A percentile compares a stretch with the other conserved stretches of the same genome.
These are phyloP conservation scores for Nicotiana otophora DNA, from an alignment of 257 asterid species.

Conservation along the genomic window DNA sequence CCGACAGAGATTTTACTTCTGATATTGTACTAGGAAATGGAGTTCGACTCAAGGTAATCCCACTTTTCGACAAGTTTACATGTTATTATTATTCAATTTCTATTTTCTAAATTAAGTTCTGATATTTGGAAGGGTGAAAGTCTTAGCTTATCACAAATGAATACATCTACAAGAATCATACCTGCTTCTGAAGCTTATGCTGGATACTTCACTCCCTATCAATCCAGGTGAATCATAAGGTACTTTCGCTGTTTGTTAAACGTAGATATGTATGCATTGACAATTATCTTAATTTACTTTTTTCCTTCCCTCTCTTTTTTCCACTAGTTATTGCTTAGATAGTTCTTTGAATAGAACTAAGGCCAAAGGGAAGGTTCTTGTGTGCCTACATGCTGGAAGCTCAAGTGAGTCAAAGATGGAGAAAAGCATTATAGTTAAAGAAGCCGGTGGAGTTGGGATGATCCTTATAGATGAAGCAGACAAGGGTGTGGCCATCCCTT, in stretches of 20 bases:
- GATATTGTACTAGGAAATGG: constrained; percentile 71
- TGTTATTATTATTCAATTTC: not conserved
- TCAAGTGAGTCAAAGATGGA: constrained; percentile 79
- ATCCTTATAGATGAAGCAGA: constrained; percentile 77
- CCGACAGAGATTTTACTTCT: constrained; percentile 69
- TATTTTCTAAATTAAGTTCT: constrained; percentile 4
- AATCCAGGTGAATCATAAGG: constrained; percentile 99
- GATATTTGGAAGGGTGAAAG: constrained; percentile 69
- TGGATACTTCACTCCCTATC: constrained; percentile 94
- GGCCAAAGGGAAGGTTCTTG: constrained; percentile 72
- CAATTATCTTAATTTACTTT: constrained; percentile 17
- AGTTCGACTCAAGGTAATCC: constrained; percentile 49
- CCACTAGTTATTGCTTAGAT: constrained; percentile 78
- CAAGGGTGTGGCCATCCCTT: constrained; percentile 82
- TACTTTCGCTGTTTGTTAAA: constrained; percentile 39
- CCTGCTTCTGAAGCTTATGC: constrained; percentile 75
- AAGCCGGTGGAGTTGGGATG: constrained; percentile 93
- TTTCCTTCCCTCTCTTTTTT: constrained; percentile 13
- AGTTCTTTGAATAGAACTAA: constrained; percentile 77
- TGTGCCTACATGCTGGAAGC: constrained; percentile 81
- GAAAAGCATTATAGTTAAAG: constrained; percentile 60
- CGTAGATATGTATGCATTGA: constrained; percentile 16
- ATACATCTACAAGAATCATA: constrained; percentile 41
- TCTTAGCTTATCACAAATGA: constrained; percentile 49
- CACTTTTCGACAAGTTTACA: not conserved